Evolutionary conservation across 2,329 filamentous ascomycete genomes (phyloP).

Genomic region (Diplodia intermedia): DNA sequence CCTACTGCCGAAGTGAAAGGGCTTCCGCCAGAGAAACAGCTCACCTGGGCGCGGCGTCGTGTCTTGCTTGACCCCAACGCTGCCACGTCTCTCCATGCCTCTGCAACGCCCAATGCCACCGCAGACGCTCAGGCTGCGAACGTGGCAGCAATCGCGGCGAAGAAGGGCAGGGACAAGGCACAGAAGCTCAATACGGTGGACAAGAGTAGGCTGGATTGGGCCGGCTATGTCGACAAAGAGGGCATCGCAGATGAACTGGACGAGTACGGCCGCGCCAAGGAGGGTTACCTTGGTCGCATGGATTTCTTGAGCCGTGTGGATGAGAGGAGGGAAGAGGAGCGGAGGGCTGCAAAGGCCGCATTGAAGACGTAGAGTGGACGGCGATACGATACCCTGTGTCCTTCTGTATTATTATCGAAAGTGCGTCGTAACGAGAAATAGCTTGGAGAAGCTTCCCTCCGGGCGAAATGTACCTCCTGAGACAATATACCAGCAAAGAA

Average conservation of each 20-base stretch:
- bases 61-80: conserved; percentile 16
- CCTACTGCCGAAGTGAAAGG: conserved; percentile 55
- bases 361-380: conserved; percentile 8
- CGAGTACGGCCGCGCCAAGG: conserved; percentile 66
- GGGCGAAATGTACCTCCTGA: neutral
- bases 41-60: conserved; percentile 46
- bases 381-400: neutral
- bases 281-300: conserved; percentile 66
- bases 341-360: conserved; percentile 59
- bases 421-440: neutral
- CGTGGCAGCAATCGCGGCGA: conserved; percentile 37
- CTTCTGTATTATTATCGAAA: neutral
- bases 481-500: neutral
- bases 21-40: conserved; percentile 54
- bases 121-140: conserved; percentile 42
- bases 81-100: neutral
- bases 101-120: conserved; percentile 36
- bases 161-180: conserved; percentile 48
- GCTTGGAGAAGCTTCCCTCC: too few species aligned
- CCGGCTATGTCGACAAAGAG: conserved; percentile 66
- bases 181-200: conserved; percentile 71
- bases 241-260: conserved; percentile 68
- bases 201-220: conserved; percentile 71
- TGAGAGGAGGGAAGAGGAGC: conserved; percentile 62
- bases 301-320: conserved; percentile 68